Base-by-base conservation (phyloP, 2,329 filamentous ascomycete species). In the Orbilia javanica region DNA sequence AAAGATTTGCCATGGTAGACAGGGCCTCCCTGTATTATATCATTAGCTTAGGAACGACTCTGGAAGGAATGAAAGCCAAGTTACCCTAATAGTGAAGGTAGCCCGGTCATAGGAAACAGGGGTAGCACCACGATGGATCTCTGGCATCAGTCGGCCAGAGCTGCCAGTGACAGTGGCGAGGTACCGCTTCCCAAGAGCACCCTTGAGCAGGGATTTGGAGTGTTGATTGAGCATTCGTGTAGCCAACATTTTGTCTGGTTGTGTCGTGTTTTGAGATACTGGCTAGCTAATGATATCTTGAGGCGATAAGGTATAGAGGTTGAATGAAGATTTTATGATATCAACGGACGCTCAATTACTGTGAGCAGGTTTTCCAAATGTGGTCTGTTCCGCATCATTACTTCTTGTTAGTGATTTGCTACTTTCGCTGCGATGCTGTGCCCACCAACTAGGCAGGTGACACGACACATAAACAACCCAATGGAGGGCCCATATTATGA, bases 1-100 rank as follows among this genome's bases (percentile, higher is more conserved):
- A 98, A 99, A 76, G 95, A 97, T 84, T 93, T 97, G 84, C 96
- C 96, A 82, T 93, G 93, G 87, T 97, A 98, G 83, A 98, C 91
- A 52, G 96, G 96, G 79, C 96, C 96, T 86, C 97, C 93, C 90
- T 94, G 83, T 79, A 66, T 79, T 62, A 83, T 79, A 82, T 84
- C 82, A 81, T 79, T 60, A 79, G 71, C 60, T 76, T 67, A 29
- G 36, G 15, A 55, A 25, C 13, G 11, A 22, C 31, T 18, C 36
- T n/a, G 44, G 18, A 52, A 39, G 60, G 27, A 50, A 8, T 34
- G 53, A 29, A 48, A 11, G 15, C 5, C 39, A 34, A 53, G 50
- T 42, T 87, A 93, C 92, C 86, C 92, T 92, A 85, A 99, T 97
- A 80, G 95, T 98, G 83, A 99, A 93, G 75, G 96, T 98, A 80